Base-by-base conservation (phyloP, 208 protist genomes). In the Trypanosoma caninum region DNA sequence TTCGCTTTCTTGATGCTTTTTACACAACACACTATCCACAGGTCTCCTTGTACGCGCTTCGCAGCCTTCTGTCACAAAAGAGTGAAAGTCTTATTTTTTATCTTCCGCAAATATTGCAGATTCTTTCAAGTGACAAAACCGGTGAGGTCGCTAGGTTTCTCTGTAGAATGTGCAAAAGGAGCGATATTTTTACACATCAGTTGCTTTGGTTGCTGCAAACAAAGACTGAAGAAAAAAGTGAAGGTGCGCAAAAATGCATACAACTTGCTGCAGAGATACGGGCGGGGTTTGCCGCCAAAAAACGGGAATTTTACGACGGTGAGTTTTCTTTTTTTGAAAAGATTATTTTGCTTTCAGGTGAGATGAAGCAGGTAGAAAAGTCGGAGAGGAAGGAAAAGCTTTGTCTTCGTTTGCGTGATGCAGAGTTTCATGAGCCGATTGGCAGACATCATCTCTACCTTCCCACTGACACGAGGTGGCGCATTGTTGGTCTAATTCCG, bases 51-150 rank as follows among this genome's bases (percentile, higher is more conserved):
- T 95, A 87, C 71, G 89, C 85, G 10, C 84, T 93, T 47, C 76
- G 79, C 40, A 91, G 85, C 61, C 76, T 95, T 38, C 69, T 91
- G 18, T 82, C 78, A 18, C 75, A 87, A 69, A 68, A 71, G 51
- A 82, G 78, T 59, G 82, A 93, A 54, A 54, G 72, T 58, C 79
- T 96, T 57, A 89, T 92, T 69, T 96, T 96, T 63, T 96, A 91
- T 70, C 76, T 96, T 31, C 90, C 87, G 38, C 90, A 96, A 80
- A 76, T 96, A 25, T 74, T 93, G 45, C 90, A 96, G 71, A 65
- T 89, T 40, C 71, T 94, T 30, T 75, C 80, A 25, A 65, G 58
- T 16, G 87, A 94, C 70, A 53, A 30, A 38, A 79, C 59, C 45
- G 87, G 76, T 47, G 65, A 48, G 42, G 82, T 92, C 48, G 60